Evolutionary conservation across 208 protist species (phyloP).

Genomic region (Acanthamoeba polyphaga): DNA sequence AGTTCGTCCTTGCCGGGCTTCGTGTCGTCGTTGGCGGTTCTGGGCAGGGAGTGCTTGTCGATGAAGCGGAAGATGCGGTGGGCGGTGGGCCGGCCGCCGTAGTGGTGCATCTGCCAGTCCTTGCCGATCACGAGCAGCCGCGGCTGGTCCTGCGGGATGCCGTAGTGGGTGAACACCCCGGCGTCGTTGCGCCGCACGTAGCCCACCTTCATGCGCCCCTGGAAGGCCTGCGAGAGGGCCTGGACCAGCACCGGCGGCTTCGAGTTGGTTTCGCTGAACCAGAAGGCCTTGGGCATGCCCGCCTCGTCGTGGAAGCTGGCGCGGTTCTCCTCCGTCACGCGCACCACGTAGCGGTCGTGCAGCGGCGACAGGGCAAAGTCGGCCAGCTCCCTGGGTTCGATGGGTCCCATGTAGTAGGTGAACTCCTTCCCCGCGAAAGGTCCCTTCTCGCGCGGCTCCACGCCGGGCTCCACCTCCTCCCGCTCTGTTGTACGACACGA

Average conservation of each 20-base stretch:
- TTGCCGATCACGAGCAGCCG: slow-evolving; percentile 12
- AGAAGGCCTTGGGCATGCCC: slow-evolving; percentile 29
- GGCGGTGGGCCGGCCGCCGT: background rate
- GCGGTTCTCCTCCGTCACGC: background rate
- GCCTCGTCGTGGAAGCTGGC: background rate
- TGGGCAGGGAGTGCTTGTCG: slow-evolving; percentile 1
- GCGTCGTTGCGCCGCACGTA: slow-evolving; percentile 9
- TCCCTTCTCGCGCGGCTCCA: background rate
- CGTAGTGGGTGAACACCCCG: slow-evolving; percentile 33
- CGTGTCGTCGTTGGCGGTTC: no score
- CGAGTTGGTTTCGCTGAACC: slow-evolving; percentile 23
- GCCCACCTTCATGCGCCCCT: slow-evolving; percentile 20
- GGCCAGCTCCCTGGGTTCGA: background rate
- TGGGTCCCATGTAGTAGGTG: background rate
- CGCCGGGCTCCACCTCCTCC: background rate
- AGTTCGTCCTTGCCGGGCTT: no score
- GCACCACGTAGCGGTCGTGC: slow-evolving; percentile 24
- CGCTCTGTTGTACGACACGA: background rate
- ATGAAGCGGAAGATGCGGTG: slow-evolving; percentile 18
- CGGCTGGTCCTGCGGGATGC: background rate
- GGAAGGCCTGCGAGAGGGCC: slow-evolving; percentile 1
- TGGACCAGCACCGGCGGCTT: background rate
- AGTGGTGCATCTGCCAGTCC: slow-evolving; percentile 67
- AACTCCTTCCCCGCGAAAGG: slow-evolving; percentile 6
- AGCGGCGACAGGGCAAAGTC: slow-evolving; percentile 7